Conservation (phyloP, 768 basidiomycete genomes). For the Stropharia rugosoannulata region DNA sequence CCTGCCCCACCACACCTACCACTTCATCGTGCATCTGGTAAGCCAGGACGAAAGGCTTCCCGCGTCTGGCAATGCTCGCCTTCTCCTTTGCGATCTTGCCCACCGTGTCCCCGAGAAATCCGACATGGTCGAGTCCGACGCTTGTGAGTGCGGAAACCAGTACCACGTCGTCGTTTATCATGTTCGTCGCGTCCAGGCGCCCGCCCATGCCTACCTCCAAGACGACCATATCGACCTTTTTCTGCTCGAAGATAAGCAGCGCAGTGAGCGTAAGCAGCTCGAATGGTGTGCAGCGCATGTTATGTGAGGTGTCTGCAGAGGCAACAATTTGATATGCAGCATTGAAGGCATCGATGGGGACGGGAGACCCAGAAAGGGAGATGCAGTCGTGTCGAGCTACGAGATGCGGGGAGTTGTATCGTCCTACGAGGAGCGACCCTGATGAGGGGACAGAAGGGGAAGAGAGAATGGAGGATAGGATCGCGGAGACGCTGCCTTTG, state of each 20-base stretch:
- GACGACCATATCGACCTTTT: constrained; percentile 69
- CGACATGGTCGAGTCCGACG: constrained; percentile 93
- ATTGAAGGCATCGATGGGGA: constrained; percentile 48
- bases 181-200: constrained; percentile 88
- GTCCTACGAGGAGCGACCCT: constrained; percentile 56
- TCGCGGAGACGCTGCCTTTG: constrained; percentile 89
- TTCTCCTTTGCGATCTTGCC: constrained; percentile 13
- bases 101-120: constrained; percentile 79
- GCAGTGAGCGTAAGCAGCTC: constrained; percentile 87
- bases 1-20: too few species aligned
- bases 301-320: constrained; percentile 39
- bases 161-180: constrained; percentile 67
- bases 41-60: too few species aligned
- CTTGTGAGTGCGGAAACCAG: constrained; percentile 80
- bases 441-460: constrained; percentile 30
- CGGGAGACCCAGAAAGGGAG: constrained; percentile 55
- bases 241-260: constrained; percentile 68
- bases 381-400: constrained; percentile 77
- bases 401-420: constrained; percentile 94
- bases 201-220: constrained; percentile 98
- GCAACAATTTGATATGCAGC: constrained; percentile 47
- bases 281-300: constrained; percentile 64
- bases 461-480: constrained; percentile 74
- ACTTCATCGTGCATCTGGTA: too few species aligned
- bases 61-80: too few species aligned